Conservation (phyloP, 441 rosid species). For the Gossypium aridum region DNA sequence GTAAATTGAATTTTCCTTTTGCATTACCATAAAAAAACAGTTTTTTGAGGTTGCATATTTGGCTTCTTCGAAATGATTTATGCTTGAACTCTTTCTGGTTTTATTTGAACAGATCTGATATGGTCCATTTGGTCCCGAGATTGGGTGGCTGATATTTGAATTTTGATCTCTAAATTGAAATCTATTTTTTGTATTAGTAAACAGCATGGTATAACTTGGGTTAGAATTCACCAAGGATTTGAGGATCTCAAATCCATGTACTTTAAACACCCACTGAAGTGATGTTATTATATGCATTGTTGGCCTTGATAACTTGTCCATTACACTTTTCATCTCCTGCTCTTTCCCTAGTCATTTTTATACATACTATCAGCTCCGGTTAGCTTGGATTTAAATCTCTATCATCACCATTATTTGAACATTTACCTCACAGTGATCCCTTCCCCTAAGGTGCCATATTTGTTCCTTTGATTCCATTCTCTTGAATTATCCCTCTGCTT, state of each 20-base stretch:
- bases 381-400: neutral
- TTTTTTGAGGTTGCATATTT: neutral
- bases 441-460: neutral
- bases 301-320: neutral
- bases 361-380: neutral
- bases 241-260: neutral
- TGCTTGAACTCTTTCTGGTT: neutral
- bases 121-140: neutral
- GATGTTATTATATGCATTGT: neutral
- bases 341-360: neutral
- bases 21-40: neutral
- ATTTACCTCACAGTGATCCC: neutral
- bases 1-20: neutral
- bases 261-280: neutral
- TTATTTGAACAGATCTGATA: neutral
- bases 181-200: neutral
- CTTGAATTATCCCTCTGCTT: neutral
- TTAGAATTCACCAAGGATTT: neutral
- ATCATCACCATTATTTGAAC: neutral
- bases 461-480: neutral
- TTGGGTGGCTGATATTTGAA: neutral
- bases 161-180: neutral
- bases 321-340: neutral
- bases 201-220: neutral
- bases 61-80: neutral